Percentiles rank a stretch among this genome's conserved stretches.
phyloP scores from a whole-genome alignment of 2,329 filamentous ascomycete genomes.

The Nothomitra cinnamomea region DNA sequence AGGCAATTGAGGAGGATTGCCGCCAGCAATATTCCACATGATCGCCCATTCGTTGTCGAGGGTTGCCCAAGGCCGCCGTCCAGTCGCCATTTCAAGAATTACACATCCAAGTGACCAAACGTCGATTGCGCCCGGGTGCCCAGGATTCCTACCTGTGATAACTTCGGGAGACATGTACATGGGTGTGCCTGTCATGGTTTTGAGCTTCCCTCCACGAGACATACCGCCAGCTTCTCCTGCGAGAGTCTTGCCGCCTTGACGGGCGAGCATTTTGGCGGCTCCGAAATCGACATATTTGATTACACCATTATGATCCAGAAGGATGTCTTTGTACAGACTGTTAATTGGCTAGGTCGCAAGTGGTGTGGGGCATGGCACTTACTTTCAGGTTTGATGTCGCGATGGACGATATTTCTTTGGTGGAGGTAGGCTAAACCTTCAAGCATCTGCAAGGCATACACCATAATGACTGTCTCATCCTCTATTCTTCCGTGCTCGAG shows the following conservation, averaged over 20 bases:
- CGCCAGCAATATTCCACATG: slow-evolving; percentile 99
- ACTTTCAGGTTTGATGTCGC: slow-evolving; percentile 97
- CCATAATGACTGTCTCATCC: slow-evolving; percentile 94
- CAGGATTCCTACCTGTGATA: slow-evolving; percentile 73
- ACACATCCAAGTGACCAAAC: slow-evolving; percentile 96
- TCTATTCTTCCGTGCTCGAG: slow-evolving; percentile 94
- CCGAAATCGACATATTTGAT: slow-evolving; percentile 99
- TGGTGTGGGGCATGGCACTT: slow-evolving; percentile 25
- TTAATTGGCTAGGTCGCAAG: background rate
- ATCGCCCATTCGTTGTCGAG: slow-evolving; percentile 99
- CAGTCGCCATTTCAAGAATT: slow-evolving; percentile 93
- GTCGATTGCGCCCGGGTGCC: slow-evolving; percentile 74
- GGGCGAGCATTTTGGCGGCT: slow-evolving; percentile 89
- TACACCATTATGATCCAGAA: slow-evolving; percentile 91
- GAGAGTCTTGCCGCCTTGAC: slow-evolving; percentile 57
- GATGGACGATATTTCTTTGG: slow-evolving; percentile 79
- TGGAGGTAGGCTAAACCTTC: slow-evolving; percentile 91
- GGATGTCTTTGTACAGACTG: slow-evolving; percentile 45
- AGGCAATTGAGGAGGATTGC: slow-evolving; percentile 78
- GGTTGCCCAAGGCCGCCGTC: slow-evolving; percentile 81
- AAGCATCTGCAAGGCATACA: slow-evolving; percentile 84
- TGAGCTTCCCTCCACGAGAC: slow-evolving; percentile 36
- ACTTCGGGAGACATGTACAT: slow-evolving; percentile 99
- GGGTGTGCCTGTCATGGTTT: slow-evolving; percentile 91
- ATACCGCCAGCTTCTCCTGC: slow-evolving; percentile 43